Evolutionary conservation across 1,284 basidiomycete genomes (phyloP).

Genomic region (Sparassis latifolia): DNA sequence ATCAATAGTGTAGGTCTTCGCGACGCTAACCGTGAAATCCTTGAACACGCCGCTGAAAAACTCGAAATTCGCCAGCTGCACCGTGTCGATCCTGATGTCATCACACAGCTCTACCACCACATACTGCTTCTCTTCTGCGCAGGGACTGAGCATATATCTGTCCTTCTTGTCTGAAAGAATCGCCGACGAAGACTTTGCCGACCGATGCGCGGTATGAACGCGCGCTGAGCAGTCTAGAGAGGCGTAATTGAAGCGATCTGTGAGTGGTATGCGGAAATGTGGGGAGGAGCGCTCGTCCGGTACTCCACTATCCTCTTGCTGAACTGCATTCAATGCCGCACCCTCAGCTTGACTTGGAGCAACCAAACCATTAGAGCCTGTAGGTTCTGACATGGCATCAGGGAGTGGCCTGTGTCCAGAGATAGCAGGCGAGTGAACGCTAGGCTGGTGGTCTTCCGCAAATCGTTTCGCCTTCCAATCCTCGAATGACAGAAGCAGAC

Average conservation of each 20-base stretch:
- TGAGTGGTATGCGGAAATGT: slow-evolving; percentile 61
- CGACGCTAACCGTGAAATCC: slow-evolving; percentile 83
- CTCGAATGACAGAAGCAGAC: slow-evolving; percentile 76
- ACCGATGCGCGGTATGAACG: slow-evolving; percentile 78
- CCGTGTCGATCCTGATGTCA: slow-evolving; percentile 92
- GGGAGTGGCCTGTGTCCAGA: slow-evolving; percentile 7
- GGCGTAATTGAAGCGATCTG: slow-evolving; percentile 91
- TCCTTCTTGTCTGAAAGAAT: slow-evolving; percentile 91
- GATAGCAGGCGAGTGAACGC: slow-evolving; percentile 10
- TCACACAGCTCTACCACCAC: slow-evolving; percentile 96
- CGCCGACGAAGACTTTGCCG: slow-evolving; percentile 78
- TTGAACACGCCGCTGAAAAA: slow-evolving; percentile 98
- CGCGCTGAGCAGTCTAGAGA: slow-evolving; percentile 90
- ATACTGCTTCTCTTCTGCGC: slow-evolving; percentile 69
- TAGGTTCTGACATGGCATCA: slow-evolving; percentile 6
- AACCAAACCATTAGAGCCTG: slow-evolving; percentile 3
- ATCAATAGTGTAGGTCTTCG: slow-evolving; percentile 63
- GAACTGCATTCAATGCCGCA: background rate
- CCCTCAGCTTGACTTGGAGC: slow-evolving; percentile 3
- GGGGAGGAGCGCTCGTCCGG: slow-evolving; percentile 36
- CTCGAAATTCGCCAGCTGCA: slow-evolving; percentile 95
- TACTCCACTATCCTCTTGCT: slow-evolving; percentile 11
- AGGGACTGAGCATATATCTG: slow-evolving; percentile 96
- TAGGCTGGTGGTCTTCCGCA: slow-evolving; percentile 14
- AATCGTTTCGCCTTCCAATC: slow-evolving; percentile 81